Evolutionary conservation across 2,329 filamentous ascomycete genomes (phyloP).

Genomic region (Pseudopithomyces chartarum): DNA sequence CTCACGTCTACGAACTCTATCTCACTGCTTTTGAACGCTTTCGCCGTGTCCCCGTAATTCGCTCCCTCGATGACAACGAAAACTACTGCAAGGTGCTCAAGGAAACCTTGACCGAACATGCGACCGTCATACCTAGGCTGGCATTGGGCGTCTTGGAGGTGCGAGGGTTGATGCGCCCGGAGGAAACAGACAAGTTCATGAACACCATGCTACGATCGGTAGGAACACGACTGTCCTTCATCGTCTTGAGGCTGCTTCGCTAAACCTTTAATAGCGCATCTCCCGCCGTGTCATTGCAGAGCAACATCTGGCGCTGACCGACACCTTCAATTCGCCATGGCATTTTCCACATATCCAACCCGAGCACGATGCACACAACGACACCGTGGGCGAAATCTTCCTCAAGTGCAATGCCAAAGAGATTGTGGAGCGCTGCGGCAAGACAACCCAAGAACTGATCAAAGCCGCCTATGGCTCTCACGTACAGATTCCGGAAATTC

Average conservation of each 20-base stretch:
- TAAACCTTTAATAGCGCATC: conserved; percentile 67
- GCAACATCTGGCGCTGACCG: conserved; percentile 91
- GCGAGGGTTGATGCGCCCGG: conserved; percentile 76
- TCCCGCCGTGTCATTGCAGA: conserved; percentile 96
- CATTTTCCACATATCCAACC: conserved; percentile 79
- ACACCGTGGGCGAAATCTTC: conserved; percentile 95
- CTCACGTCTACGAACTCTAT: conserved; percentile 94
- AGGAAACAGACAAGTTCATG: conserved; percentile 91
- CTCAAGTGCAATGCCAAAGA: conserved; percentile 90
- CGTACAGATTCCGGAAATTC: conserved; percentile 77
- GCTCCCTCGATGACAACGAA: conserved; percentile 88
- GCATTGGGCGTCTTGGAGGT: conserved; percentile 95
- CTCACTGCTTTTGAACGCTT: conserved; percentile 95
- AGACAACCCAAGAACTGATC: conserved; percentile 75
- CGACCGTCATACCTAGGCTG: conserved; percentile 91
- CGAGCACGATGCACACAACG: conserved; percentile 65
- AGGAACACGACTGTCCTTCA: conserved; percentile 38
- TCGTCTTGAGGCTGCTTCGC: too few relatives aligned
- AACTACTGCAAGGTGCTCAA: conserved; percentile 79
- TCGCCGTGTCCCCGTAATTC: conserved; percentile 81
- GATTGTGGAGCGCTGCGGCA: conserved; percentile 82
- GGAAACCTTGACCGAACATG: conserved; percentile 80
- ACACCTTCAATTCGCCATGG: conserved; percentile 89
- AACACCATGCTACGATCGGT: conserved; percentile 89
- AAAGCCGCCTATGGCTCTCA: conserved; percentile 74